phyloP scores from a whole-genome alignment of 495 filamentous ascomycete genomes.

The Penicillium fimorum region DNA sequence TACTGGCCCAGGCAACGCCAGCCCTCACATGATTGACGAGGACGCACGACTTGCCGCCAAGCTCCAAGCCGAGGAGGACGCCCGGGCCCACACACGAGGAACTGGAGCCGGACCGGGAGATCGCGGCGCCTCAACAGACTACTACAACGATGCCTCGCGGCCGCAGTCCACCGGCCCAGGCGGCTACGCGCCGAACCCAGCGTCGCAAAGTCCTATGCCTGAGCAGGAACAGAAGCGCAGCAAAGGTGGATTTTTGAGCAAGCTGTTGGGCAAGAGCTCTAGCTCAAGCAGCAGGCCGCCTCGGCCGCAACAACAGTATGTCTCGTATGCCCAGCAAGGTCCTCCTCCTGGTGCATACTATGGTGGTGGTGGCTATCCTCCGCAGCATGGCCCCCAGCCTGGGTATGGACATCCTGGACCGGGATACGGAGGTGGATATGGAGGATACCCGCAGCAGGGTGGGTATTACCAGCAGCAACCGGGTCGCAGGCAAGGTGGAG shows the following conservation, averaged over 20 bases:
- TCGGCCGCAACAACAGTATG: slow-evolving; percentile 29
- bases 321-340: slow-evolving; percentile 24
- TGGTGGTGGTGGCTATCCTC: slow-evolving; percentile 36
- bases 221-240: slow-evolving; percentile 36
- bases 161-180: slow-evolving; percentile 23
- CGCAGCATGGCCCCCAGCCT: slow-evolving; percentile 33
- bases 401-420: slow-evolving; percentile 38
- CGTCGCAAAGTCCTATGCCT: slow-evolving; percentile 21
- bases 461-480: slow-evolving; percentile 46
- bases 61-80: slow-evolving; percentile 81
- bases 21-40: slow-evolving; percentile 50
- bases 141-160: slow-evolving; percentile 38
- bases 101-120: slow-evolving; percentile 1
- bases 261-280: slow-evolving; percentile 47
- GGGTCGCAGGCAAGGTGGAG: slow-evolving; percentile 26
- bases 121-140: slow-evolving; percentile 42
- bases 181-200: slow-evolving; percentile 26
- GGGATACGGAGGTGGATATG: slow-evolving; percentile 30
- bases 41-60: slow-evolving; percentile 74
- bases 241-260: slow-evolving; percentile 48
- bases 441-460: slow-evolving; percentile 43
- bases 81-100: slow-evolving; percentile 43
- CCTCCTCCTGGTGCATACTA: slow-evolving; percentile 29
- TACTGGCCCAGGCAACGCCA: slow-evolving; percentile 13
- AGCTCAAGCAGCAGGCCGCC: slow-evolving; percentile 21